Evolutionary conservation across 1,139 yeast genomes (phyloP).

Genomic region (Suhomyces terraborum): DNA sequence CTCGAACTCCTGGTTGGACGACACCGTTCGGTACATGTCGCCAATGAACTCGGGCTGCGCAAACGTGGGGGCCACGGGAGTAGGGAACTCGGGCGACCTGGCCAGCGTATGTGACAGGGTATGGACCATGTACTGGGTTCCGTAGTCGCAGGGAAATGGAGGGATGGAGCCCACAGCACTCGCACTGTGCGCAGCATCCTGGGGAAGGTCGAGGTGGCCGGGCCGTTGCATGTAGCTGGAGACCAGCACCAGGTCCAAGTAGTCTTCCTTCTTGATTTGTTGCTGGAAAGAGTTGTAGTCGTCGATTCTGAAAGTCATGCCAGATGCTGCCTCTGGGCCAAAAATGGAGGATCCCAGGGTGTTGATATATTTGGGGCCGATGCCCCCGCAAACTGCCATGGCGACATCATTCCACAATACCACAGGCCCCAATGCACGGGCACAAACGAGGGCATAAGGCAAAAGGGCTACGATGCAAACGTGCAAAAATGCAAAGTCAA

Average conservation of each 20-base stretch:
- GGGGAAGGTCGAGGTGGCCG: not conserved
- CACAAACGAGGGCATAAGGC: too few species aligned
- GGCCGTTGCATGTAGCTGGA: constrained; percentile 1
- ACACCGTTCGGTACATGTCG: constrained; percentile 9
- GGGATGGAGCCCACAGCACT: not conserved
- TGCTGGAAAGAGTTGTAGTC: constrained; percentile 31
- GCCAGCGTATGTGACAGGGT: constrained; percentile 2
- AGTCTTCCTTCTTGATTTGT: constrained; percentile 5
- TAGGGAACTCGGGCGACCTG: constrained; percentile 5
- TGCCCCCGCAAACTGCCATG: constrained; percentile 8
- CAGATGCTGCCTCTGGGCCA: constrained; percentile 5
- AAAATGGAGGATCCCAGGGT: not conserved
- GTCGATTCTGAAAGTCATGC: constrained; percentile 35
- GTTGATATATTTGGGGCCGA: constrained; percentile 4
- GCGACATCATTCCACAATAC: constrained; percentile 8
- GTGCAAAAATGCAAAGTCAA: too few species aligned
- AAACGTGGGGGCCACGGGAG: constrained; percentile 2
- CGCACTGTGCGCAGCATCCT: not conserved
- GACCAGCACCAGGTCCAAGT: constrained; percentile 2
- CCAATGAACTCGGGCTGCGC: constrained; percentile 8
- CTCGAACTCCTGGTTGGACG: constrained; percentile 8
- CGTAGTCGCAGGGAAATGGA: constrained; percentile 3
- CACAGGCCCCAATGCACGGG: too few species aligned
- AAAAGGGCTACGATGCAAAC: too few species aligned
- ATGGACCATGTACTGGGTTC: constrained; percentile 4